phyloP scores from a whole-genome alignment of 176 grass and related monocot genomes.

The Ensete ventricosum region DNA sequence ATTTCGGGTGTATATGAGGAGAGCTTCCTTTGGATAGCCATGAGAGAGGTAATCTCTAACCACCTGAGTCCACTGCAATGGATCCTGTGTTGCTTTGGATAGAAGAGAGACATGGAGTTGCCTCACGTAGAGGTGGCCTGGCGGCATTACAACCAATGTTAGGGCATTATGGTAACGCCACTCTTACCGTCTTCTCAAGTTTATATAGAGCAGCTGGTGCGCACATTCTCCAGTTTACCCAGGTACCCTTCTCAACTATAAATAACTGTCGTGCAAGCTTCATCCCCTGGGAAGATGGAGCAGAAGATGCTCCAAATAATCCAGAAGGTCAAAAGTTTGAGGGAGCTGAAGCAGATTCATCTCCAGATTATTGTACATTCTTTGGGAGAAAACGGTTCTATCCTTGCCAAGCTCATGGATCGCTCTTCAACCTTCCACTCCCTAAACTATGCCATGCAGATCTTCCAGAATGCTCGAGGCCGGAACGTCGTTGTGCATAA shows the following conservation, averaged over 20 bases:
- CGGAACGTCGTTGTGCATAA: constrained; percentile 31
- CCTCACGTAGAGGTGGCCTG: background rate
- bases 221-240: no score
- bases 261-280: no score
- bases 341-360: constrained; percentile 27
- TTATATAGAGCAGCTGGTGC: no score
- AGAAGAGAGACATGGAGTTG: constrained; percentile 33
- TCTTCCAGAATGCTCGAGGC: constrained; percentile 1
- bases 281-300: background rate
- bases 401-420: constrained; percentile 34
- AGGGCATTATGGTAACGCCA: background rate
- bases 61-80: constrained; percentile 24
- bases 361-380: constrained; percentile 25
- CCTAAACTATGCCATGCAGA: background rate
- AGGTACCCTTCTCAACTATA: no score
- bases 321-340: background rate
- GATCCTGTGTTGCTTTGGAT: background rate
- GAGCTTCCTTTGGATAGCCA: constrained; percentile 30
- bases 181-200: no score
- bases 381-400: constrained; percentile 18
- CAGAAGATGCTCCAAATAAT: constrained; percentile 9
- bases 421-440: constrained; percentile 23
- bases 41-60: constrained; percentile 28
- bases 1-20: constrained; percentile 24
- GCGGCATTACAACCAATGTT: background rate